These are phyloP conservation scores for Peterozyma toletana DNA, from an alignment of 805 yeast genomes.

Conservation along the genomic window DNA sequence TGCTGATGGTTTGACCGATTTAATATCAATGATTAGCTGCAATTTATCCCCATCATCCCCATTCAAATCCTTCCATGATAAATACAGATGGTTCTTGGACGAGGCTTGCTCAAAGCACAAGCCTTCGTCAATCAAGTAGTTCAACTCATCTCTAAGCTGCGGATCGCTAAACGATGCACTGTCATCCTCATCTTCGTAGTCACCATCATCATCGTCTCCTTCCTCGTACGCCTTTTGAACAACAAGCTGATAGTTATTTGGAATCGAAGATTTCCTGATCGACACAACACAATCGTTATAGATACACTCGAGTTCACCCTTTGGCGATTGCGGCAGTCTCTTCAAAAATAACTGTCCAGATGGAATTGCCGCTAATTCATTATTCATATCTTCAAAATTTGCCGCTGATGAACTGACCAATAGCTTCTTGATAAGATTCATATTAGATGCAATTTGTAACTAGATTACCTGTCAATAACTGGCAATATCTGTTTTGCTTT, in stretches of 20 bases:
- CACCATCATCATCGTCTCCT: slow-evolving; percentile 55
- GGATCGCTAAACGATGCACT: slow-evolving; percentile 26
- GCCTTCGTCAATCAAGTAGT: slow-evolving; percentile 56
- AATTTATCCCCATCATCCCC: slow-evolving; percentile 86
- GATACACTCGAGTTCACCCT: slow-evolving; percentile 77
- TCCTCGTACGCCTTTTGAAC: slow-evolving; percentile 65
- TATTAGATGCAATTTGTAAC: slow-evolving; percentile 14
- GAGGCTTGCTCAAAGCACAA: slow-evolving; percentile 48
- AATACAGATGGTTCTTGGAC: slow-evolving; percentile 40
- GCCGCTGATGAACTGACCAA: slow-evolving; percentile 39
- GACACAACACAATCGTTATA: slow-evolving; percentile 75
- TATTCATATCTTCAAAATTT: slow-evolving; percentile 21
- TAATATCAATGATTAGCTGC: slow-evolving; percentile 67
- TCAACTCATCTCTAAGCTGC: slow-evolving; percentile 53
- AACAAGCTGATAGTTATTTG: slow-evolving; percentile 62
- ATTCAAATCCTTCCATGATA: slow-evolving; percentile 74
- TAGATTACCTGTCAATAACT: too few species aligned
- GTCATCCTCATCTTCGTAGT: slow-evolving; percentile 37
- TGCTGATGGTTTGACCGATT: slow-evolving; percentile 43
- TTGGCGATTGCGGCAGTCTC: slow-evolving; percentile 74
- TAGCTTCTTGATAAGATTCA: slow-evolving; percentile 70
- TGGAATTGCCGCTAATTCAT: slow-evolving; percentile 63
- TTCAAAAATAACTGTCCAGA: slow-evolving; percentile 73
- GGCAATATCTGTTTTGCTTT: not conserved
- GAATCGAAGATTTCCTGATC: slow-evolving; percentile 60